These are phyloP conservation scores for Cladobotryum protrusum DNA, from an alignment of 2,329 filamentous ascomycete species.

Conservation along the genomic window DNA sequence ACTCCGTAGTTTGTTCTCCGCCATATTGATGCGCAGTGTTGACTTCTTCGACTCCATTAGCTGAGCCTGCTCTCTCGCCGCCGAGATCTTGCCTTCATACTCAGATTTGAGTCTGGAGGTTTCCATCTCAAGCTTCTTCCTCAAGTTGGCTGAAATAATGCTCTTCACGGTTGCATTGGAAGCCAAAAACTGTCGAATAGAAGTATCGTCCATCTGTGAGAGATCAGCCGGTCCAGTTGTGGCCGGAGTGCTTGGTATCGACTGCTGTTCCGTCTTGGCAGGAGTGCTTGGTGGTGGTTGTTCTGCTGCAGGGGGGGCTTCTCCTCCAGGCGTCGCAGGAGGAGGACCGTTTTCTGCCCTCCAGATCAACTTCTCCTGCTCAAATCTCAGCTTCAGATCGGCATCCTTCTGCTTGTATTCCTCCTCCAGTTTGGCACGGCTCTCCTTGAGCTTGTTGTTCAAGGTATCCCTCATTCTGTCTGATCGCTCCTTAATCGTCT, in stretches of 20 bases:
- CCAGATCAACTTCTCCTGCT: slow-evolving; percentile 59
- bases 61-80: slow-evolving; percentile 57
- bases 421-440: slow-evolving; percentile 46
- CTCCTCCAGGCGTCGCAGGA: slow-evolving; percentile 18
- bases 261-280: slow-evolving; percentile 29
- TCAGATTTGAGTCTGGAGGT: slow-evolving; percentile 54
- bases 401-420: slow-evolving; percentile 49
- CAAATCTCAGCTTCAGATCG: slow-evolving; percentile 49
- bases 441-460: slow-evolving; percentile 65
- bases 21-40: slow-evolving; percentile 70
- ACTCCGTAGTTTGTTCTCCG: slow-evolving; percentile 59
- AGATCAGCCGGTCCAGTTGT: slow-evolving; percentile 36
- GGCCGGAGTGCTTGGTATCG: slow-evolving; percentile 30
- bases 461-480: slow-evolving; percentile 64
- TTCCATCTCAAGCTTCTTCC: slow-evolving; percentile 62
- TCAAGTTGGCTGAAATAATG: slow-evolving; percentile 57
- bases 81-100: slow-evolving; percentile 46
- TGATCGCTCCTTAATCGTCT: slow-evolving; percentile 57
- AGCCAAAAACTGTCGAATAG: slow-evolving; percentile 51
- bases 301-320: slow-evolving; percentile 19
- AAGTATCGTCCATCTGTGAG: slow-evolving; percentile 45
- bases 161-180: slow-evolving; percentile 52
- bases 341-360: slow-evolving; percentile 43
- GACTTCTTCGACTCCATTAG: slow-evolving; percentile 71
- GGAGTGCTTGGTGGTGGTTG: slow-evolving; percentile 32